Evolutionary conservation across 2,329 filamentous ascomycete genomes (phyloP).

Genomic region (Aspergillus tamarii): DNA sequence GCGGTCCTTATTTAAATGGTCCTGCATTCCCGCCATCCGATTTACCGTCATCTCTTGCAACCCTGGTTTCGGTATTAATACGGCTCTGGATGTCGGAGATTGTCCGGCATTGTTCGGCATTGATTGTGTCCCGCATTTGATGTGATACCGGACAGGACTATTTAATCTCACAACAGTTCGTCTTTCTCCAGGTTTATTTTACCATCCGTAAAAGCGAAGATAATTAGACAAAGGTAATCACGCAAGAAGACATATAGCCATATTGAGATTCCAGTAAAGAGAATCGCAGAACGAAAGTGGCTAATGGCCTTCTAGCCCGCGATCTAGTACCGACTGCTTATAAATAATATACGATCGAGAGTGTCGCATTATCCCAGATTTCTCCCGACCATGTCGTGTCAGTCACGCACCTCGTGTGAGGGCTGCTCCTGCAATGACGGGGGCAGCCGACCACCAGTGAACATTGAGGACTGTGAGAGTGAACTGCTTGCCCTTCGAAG

Average conservation of each 20-base stretch:
- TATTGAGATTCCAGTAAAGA: neutral
- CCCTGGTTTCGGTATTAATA: neutral
- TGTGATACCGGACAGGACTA: neutral
- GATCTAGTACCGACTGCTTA: neutral
- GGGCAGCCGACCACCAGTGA: conserved; percentile 24
- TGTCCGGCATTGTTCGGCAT: conserved; percentile 19
- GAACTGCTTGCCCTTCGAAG: conserved; percentile 43
- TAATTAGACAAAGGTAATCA: neutral
- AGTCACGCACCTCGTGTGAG: conserved; percentile 33
- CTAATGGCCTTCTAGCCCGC: neutral
- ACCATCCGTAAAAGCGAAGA: neutral
- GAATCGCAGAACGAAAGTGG: neutral
- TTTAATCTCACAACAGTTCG: conserved; percentile 1
- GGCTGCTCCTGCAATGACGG: conserved; percentile 37
- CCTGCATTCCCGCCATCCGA: neutral
- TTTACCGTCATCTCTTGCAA: neutral
- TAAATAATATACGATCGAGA: neutral
- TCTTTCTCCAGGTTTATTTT: neutral
- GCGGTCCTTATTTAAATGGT: conserved; percentile 8
- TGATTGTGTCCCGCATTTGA: neutral
- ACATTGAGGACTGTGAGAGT: conserved; percentile 47
- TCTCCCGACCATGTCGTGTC: conserved; percentile 20
- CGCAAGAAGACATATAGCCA: neutral
- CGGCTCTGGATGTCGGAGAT: conserved; percentile 15
- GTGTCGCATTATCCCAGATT: neutral